Evolutionary conservation across 2,329 filamentous ascomycete genomes (phyloP).

Genomic region (Boeremia exigua): DNA sequence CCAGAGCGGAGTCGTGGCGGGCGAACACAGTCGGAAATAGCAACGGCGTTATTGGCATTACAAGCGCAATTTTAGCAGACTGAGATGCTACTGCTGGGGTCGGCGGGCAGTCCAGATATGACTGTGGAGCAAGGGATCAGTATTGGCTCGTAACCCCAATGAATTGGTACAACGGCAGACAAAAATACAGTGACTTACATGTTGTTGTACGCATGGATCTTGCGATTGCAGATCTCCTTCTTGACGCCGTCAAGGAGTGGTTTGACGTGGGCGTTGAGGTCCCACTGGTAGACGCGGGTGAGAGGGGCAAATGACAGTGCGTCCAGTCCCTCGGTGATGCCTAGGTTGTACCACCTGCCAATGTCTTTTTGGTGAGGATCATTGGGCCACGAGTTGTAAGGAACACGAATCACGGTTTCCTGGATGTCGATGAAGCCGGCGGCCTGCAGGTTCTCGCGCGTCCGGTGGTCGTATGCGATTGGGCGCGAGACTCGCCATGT

Average conservation of each 20-base stretch:
- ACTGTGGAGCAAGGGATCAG: constrained; percentile 47
- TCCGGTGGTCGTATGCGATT: constrained; percentile 69
- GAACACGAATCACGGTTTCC: constrained; percentile 71
- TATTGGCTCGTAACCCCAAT: constrained; percentile 27
- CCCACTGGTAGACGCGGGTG: constrained; percentile 68
- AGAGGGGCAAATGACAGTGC: constrained; percentile 77
- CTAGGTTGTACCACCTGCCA: constrained; percentile 84
- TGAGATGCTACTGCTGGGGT: constrained; percentile 47
- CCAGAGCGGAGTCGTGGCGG: constrained; percentile 20
- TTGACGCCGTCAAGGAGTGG: constrained; percentile 68
- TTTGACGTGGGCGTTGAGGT: constrained; percentile 64
- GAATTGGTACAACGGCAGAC: constrained; percentile 30
- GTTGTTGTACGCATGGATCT: constrained; percentile 74
- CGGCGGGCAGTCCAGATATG: constrained; percentile 57
- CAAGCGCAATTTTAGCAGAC: constrained; percentile 16
- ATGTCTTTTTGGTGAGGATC: constrained; percentile 70
- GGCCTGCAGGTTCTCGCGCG: constrained; percentile 65
- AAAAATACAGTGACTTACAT: constrained; percentile 64
- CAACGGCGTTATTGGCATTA: constrained; percentile 21
- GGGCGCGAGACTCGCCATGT: constrained; percentile 70
- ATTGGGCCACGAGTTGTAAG: constrained; percentile 75
- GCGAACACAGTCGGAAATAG: constrained; percentile 19
- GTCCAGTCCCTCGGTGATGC: constrained; percentile 74
- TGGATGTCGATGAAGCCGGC: constrained; percentile 82
- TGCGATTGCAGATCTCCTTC: constrained; percentile 71